Evolutionary conservation across 495 filamentous ascomycete species (phyloP), one percentile per base, ranked within the genome.

Genomic region (Tuber aestivum): DNA sequence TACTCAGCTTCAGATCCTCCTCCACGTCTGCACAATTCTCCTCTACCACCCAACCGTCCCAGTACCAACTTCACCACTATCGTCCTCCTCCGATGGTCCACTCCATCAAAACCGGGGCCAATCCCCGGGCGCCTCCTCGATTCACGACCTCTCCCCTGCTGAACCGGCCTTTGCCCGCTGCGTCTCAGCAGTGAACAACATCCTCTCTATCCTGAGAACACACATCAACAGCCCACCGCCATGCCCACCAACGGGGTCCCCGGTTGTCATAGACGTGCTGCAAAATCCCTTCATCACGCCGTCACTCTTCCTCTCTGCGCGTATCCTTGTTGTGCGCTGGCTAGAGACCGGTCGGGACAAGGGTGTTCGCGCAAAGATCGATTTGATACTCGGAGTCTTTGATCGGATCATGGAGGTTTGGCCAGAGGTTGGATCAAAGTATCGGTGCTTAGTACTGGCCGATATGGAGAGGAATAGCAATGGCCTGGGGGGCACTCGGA

Each of bases 1-100:
- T 3, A 76, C 79, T 23, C 80, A 81, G 23, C 74, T 82, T 14
- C 74, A 75, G 40, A 72, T 78, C 12, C 76, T 78, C 9, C 79
- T 80, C 0, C 76, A 81, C 50, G 80, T 81, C 20, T 82, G 80
- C 71, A 81, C 76, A 7, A 82, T 82, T n/a, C 65, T 81, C 12
- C 72, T 82, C 12, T 76, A 81, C 69, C 72, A 79, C 48, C 77
- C 78, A 21, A 72, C 75, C 21, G 70, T 75, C 44, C 56, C 56
- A 16, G 32, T 35, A 35, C 77, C 78, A 9, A 44, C 37, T 21
- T 35, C 42, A 23, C 41, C 74, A 14, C 27, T 65, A 65, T 65
- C 56, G 6, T 65, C 56, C 27, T 65, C 56, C 56, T 65, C 56
- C 14, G 56, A 65, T 14, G 32, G 32, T 5, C 50, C 9, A 61